Evolutionary conservation across 106 monocot genomes (phyloP).

Genomic region (Dendrobium chrysotoxum): DNA sequence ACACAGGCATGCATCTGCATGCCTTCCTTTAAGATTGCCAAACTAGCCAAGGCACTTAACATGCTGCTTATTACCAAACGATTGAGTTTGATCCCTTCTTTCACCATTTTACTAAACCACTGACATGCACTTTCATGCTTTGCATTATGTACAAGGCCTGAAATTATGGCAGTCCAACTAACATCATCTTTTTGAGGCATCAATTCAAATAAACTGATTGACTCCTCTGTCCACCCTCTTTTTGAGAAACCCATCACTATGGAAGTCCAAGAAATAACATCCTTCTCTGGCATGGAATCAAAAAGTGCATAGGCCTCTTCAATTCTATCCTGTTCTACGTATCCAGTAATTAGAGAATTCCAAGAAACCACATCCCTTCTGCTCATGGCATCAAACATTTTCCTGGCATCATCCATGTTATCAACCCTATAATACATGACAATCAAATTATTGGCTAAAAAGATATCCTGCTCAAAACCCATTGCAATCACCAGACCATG

Average conservation of each 20-base stretch:
- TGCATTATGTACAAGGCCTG: constrained; percentile 31
- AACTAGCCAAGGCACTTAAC: constrained; percentile 38
- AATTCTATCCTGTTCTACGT: constrained; percentile 21
- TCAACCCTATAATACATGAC: constrained; percentile 37
- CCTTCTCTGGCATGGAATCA: constrained; percentile 44
- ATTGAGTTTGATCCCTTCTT: constrained; percentile 34
- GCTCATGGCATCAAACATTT: constrained; percentile 33
- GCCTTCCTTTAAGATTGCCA: constrained; percentile 29
- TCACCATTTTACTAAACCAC: constrained; percentile 40
- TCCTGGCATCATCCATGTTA: constrained; percentile 27
- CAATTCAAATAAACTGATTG: constrained; percentile 32
- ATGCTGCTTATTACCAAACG: constrained; percentile 30
- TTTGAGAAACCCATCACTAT: constrained; percentile 52
- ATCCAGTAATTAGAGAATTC: constrained; percentile 41
- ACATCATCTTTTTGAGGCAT: constrained; percentile 58
- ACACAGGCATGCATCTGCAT: constrained; percentile 38
- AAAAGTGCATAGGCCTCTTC: constrained; percentile 44
- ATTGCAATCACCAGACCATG: constrained; percentile 29
- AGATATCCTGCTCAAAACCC: constrained; percentile 36
- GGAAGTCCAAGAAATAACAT: constrained; percentile 56
- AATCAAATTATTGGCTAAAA: constrained; percentile 44
- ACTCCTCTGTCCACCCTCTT: constrained; percentile 30
- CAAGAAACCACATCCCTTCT: constrained; percentile 54
- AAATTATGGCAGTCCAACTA: constrained; percentile 59
- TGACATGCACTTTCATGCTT: constrained; percentile 32